These are phyloP conservation scores for Meripilus lineatus DNA, from an alignment of 1,284 basidiomycete genomes.

Conservation along the genomic window DNA sequence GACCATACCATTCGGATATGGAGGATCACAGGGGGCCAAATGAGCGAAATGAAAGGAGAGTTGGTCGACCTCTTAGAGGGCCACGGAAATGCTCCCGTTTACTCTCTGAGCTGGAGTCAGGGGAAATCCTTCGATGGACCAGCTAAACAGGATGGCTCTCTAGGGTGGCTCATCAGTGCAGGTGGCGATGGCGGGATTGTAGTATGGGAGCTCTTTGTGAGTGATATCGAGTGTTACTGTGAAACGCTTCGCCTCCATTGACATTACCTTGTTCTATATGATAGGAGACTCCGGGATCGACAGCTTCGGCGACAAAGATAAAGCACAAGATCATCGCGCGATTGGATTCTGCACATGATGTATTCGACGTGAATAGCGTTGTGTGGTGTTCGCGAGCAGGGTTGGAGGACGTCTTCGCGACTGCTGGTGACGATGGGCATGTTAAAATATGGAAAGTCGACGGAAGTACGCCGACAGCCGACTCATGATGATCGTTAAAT, in stretches of 20 bases:
- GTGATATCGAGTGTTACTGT: conserved; percentile 17
- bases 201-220: conserved; percentile 67
- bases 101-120: conserved; percentile 73
- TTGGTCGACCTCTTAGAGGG: conserved; percentile 49
- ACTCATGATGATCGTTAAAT: no score
- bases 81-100: conserved; percentile 68
- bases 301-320: neutral
- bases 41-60: conserved; percentile 54
- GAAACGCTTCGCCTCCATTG: neutral
- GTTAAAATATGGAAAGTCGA: conserved; percentile 58
- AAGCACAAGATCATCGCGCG: conserved; percentile 45
- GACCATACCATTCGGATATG: conserved; percentile 75
- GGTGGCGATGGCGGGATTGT: conserved; percentile 77
- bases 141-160: conserved; percentile 17
- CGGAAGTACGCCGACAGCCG: no score
- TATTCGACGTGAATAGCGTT: conserved; percentile 75
- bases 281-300: no score
- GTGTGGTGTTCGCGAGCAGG: conserved; percentile 70
- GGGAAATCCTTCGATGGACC: conserved; percentile 25
- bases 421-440: conserved; percentile 75
- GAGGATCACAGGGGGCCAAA: conserved; percentile 36
- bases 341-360: conserved; percentile 60
- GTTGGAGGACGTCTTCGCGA: conserved; percentile 62
- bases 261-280: conserved; percentile 8
- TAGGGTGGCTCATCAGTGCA: conserved; percentile 73